Conservation (phyloP, 768 basidiomycete species). For the Lactifluus piperatus region DNA sequence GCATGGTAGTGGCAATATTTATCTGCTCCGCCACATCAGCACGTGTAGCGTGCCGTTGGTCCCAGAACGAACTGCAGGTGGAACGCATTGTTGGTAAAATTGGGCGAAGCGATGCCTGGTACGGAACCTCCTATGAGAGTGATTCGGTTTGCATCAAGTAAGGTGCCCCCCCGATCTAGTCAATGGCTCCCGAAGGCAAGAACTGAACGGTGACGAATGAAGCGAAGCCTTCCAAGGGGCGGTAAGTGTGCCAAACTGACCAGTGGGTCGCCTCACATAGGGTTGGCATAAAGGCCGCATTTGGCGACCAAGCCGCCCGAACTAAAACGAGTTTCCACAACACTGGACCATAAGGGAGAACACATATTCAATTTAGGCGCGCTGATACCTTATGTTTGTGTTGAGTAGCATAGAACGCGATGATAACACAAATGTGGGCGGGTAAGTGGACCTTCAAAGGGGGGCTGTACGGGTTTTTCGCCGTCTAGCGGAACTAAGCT, state of each 20-base stretch:
- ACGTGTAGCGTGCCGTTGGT: slow-evolving; percentile 10
- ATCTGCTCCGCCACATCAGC: slow-evolving; percentile 3
- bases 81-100: slow-evolving; percentile 4
- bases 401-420: neutral
- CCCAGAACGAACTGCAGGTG: slow-evolving; percentile 6
- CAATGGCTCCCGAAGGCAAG: neutral
- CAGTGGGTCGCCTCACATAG: neutral
- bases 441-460: neutral
- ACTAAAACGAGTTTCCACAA: neutral
- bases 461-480: neutral
- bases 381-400: neutral
- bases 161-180: neutral
- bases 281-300: neutral
- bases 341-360: neutral
- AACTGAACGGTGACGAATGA: neutral
- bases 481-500: neutral
- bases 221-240: neutral
- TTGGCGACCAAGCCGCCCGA: neutral
- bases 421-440: neutral
- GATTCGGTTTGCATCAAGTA: neutral
- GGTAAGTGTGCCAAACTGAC: neutral
- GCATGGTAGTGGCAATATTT: slow-evolving; percentile 5
- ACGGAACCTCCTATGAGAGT: slow-evolving; percentile 1
- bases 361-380: neutral
- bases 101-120: slow-evolving; percentile 7